Percentiles rank a stretch among this genome's conserved stretches.
phyloP scores from a whole-genome alignment of 768 basidiomycete genomes.

The Suillus occidentalis region DNA sequence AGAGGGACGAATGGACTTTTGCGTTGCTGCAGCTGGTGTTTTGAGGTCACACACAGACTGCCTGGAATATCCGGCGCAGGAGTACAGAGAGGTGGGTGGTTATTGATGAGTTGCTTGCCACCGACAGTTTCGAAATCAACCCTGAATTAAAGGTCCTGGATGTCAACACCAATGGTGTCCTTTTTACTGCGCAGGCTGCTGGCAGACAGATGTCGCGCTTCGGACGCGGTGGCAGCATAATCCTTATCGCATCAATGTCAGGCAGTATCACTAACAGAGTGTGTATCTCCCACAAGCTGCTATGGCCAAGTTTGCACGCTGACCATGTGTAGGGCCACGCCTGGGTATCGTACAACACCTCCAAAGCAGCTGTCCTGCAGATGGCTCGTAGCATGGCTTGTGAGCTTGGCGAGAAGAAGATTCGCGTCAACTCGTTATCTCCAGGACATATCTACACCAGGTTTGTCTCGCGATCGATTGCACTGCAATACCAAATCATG shows the following conservation, averaged over 20 bases:
- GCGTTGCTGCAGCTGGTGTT: conserved; percentile 78
- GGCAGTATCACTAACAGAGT: conserved; percentile 75
- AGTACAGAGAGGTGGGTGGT: conserved; percentile 58
- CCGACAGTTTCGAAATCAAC: neutral
- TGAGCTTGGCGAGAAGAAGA: conserved; percentile 63
- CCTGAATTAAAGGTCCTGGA: conserved; percentile 51
- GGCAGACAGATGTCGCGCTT: conserved; percentile 56
- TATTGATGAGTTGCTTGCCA: too few species aligned
- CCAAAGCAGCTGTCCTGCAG: conserved; percentile 77
- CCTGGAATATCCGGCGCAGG: conserved; percentile 60
- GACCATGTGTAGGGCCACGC: conserved; percentile 56
- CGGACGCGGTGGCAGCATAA: conserved; percentile 50
- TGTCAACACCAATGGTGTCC: conserved; percentile 62
- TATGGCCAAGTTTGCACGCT: neutral
- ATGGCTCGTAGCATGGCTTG: conserved; percentile 84
- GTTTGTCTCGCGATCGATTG: conserved; percentile 31
- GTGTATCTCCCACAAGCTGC: conserved; percentile 9
- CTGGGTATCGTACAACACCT: conserved; percentile 76
- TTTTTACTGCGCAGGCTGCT: conserved; percentile 63
- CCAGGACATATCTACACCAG: conserved; percentile 76
- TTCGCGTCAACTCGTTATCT: conserved; percentile 75
- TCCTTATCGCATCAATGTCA: conserved; percentile 61
- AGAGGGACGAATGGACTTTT: conserved; percentile 73
- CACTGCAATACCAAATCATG: neutral
- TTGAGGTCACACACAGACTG: conserved; percentile 59